Base-by-base conservation (phyloP, 257 asterid species). In the Lithospermum erythrorhizon region DNA sequence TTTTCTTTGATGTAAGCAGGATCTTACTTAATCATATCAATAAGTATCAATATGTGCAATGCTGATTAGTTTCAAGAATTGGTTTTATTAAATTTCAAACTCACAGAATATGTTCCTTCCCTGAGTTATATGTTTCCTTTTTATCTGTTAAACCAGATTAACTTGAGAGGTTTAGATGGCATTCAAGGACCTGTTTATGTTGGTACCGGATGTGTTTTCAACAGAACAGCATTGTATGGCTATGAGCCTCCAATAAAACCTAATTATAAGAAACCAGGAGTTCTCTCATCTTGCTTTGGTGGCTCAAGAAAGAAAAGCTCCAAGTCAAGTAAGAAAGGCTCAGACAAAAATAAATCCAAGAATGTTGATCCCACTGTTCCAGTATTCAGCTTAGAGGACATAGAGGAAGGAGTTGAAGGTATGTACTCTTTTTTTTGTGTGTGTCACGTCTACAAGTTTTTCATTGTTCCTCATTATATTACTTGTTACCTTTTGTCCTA, bases 81-180 rank as follows among this genome's bases (percentile, higher is more conserved):
- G 15, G 47, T 9, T 35, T 11, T 35, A 8, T 9, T 0, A 35
- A 35, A 35, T 6, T 11, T 35, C 47, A 35, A 11, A 2, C 11
- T 9, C 47, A 35, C 47, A 35, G 47, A 35, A 35, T 8, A 35
- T 35, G 0, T 35, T 9, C 47, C 1, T 35, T 9, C 47, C 47
- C 47, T 35, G 47, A 35, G 9, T 35, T 6, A 35, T 35, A 35
- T 35, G 15, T 11, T 9, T 9, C 47, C 15, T 35, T 35, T 35
- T 35, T 35, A 35, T 35, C 9, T 35, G 47, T 35, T 35, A 35
- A 7, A 25, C 21, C 80, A 84, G 94, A 84, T 84, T 56, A 85
- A 82, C 61, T 80, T 85, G 94, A 80, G 81, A 72, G 94, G 90
- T 21, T 83, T 82, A 41, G 94, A 85, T 37, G 90, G 94, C 68